Percentiles rank a stretch among this genome's conserved stretches.
These are phyloP conservation scores for Uronychia binucleata DNA, from an alignment of 73 alveolate species.

Conservation along the genomic window DNA sequence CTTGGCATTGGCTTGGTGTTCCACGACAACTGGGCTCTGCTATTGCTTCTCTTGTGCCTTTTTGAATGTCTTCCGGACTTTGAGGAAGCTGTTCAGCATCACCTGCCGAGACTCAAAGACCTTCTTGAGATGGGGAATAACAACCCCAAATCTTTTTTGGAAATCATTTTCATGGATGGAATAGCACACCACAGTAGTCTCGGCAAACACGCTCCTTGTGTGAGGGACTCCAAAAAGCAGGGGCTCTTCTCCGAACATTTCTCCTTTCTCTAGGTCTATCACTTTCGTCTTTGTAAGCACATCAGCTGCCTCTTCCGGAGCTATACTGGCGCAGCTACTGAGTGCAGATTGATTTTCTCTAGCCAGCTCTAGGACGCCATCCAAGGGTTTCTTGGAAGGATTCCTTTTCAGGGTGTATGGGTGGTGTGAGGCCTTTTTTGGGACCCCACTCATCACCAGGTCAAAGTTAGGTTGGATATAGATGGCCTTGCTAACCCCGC, in stretches of 20 bases:
- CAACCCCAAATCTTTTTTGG: neutral
- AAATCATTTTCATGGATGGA: neutral
- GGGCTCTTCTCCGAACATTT: neutral
- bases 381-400: too few species aligned
- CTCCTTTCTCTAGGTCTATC: neutral
- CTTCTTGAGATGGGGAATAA: neutral
- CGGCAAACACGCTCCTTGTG: neutral
- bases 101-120: neutral
- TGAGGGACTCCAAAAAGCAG: neutral
- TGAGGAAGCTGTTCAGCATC: neutral
- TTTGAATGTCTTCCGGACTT: neutral
- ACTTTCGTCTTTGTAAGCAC: neutral
- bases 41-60: neutral
- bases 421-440: too few species aligned
- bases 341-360: too few species aligned
- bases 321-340: too few species aligned
- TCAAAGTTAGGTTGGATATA: neutral
- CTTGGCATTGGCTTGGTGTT: neutral
- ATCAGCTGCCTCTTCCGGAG: neutral
- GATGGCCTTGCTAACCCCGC: neutral
- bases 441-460: neutral
- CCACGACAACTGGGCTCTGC: neutral
- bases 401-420: too few species aligned
- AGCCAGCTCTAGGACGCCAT: too few species aligned
- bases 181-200: neutral